These are phyloP conservation scores for Kuraishia ogatae DNA, from an alignment of 805 yeast species.

Conservation along the genomic window DNA sequence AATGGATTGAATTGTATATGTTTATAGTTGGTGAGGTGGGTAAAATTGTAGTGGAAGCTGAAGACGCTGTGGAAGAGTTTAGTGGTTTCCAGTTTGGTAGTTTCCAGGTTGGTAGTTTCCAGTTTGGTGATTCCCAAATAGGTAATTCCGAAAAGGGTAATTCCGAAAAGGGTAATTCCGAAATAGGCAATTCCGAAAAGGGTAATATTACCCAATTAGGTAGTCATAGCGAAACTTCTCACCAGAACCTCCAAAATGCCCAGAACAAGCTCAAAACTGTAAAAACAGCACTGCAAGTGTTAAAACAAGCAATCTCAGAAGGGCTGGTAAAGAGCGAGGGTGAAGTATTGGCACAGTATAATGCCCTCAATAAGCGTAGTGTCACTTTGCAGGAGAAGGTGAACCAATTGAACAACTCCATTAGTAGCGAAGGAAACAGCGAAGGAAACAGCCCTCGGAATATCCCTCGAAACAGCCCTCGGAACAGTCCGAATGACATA, in stretches of 20 bases:
- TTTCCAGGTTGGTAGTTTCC: too few species aligned
- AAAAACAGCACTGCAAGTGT: constrained; percentile 10
- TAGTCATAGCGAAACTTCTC: background rate
- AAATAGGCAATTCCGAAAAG: too few species aligned
- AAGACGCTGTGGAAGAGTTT: too few species aligned
- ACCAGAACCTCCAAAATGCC: background rate
- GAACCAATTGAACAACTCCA: constrained; percentile 1
- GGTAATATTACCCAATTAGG: too few species aligned
- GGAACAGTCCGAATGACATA: background rate
- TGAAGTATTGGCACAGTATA: constrained; percentile 2
- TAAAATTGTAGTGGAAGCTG: constrained; percentile 16
- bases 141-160: too few species aligned
- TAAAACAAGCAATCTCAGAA: constrained; percentile 14
- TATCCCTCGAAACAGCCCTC: too few species aligned
- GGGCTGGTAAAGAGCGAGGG: constrained; percentile 7
- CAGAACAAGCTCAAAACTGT: constrained; percentile 2
- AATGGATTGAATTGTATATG: constrained; percentile 48
- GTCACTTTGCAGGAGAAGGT: background rate
- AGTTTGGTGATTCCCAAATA: too few species aligned
- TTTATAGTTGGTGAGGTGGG: constrained; percentile 35
- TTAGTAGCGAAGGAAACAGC: background rate
- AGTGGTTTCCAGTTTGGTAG: constrained; percentile 5
- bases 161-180: too few species aligned
- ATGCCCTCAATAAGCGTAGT: constrained; percentile 3
- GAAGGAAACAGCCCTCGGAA: too few species aligned